Percentiles rank a stretch among this genome's conserved stretches.
These are phyloP conservation scores for Syzygium grande DNA, from an alignment of 345 rosid genomes.

Conservation along the genomic window DNA sequence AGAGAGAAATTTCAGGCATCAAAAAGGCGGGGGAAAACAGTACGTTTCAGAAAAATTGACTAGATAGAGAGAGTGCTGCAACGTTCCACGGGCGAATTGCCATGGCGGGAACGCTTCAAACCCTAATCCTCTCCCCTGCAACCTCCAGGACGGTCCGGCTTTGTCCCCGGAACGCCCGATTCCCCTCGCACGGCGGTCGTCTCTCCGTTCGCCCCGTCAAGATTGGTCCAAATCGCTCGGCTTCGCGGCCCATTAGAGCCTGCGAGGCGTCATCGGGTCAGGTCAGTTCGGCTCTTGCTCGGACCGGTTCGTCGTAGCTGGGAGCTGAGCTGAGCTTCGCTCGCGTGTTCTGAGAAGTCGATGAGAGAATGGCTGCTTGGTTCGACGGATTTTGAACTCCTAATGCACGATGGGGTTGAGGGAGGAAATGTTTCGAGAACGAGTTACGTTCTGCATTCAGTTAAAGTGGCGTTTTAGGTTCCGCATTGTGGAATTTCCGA, in stretches of 20 bases:
- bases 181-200: constrained; percentile 3
- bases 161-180: background rate
- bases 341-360: background rate
- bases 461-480: background rate
- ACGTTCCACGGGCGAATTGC: background rate
- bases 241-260: constrained; percentile 30
- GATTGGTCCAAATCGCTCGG: constrained; percentile 8
- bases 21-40: background rate
- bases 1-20: background rate
- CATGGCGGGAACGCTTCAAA: constrained; percentile 45
- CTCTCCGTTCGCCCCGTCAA: constrained; percentile 10
- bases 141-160: constrained; percentile 1
- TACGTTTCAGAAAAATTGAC: background rate
- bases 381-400: background rate
- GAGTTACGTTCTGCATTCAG: background rate
- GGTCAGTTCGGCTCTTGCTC: constrained; percentile 16
- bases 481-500: background rate
- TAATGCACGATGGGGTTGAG: background rate
- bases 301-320: background rate
- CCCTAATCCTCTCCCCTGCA: constrained; percentile 10
- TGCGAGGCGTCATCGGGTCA: constrained; percentile 24
- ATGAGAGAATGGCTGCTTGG: background rate
- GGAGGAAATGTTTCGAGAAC: background rate
- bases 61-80: background rate
- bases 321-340: background rate